Base-by-base conservation (phyloP, 2,329 filamentous ascomycete genomes). In the Cladosporium phlei region DNA sequence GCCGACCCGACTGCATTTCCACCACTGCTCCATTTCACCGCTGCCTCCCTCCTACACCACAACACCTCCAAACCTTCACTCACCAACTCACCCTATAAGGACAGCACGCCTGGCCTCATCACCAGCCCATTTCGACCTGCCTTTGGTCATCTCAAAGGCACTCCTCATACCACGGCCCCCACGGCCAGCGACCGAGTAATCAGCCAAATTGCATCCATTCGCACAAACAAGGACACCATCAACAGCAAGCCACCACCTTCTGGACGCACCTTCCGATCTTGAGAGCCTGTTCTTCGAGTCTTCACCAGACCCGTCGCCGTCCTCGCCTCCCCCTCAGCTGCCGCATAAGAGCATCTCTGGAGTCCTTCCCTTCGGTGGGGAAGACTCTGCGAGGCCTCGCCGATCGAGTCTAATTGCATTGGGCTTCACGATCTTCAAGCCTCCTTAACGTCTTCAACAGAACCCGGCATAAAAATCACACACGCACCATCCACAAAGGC, bases 341-440 rank as follows among this genome's bases (percentile, higher is more conserved):
- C 93, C 93, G 93, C 91, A 98, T 98, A 97, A 88, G 87, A 94
- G 86, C 83, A 81, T 81, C 84, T 84, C 82, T 81, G 80, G 83
- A 86, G 86, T 90, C 95, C 91, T 97, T 97, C 91, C 90, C 95
- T 91, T 93, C 76, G 77, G 76, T 72, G 91, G 90, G 93, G 93
- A 91, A 94, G 93, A 93, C 88, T 95, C 89, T 86, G 88, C 86
- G 85, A 91, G 88, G 85, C 88, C 87, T 88, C 86, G 88, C 85
- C 87, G 67, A 63, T 64, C 51, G 59, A 51, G 55, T 52, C 51
- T 53, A 86, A 82, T 83, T 84, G 79, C 84, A 78, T 78, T 86
- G 79, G 88, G 85, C 83, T 85, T 88, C 79, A 86, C 88, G 77
- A 86, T 85, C 74, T 95, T 90, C 76, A 85, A 88, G 81, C 93